Conservation (phyloP, 805 yeast species). For the Metahyphopichia silvanorum region DNA sequence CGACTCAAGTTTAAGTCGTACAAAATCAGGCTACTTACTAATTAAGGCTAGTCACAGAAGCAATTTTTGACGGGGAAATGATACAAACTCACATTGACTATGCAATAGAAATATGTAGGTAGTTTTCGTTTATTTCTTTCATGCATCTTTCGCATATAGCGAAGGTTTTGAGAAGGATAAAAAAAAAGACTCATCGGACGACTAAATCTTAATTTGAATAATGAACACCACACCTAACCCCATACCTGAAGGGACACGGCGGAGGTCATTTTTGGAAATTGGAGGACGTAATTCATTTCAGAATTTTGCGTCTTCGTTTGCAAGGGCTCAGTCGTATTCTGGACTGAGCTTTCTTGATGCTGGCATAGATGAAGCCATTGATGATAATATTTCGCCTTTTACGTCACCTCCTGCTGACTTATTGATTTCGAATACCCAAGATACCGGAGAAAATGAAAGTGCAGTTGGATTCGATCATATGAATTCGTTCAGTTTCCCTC, state of each 20-base stretch:
- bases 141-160: no score
- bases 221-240: neutral
- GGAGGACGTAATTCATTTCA: constrained; percentile 36
- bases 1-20: no score
- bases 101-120: no score
- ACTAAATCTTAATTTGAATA: no score
- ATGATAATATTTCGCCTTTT: constrained; percentile 19
- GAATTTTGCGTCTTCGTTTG: constrained; percentile 39
- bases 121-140: no score
- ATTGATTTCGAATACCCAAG: constrained; percentile 7
- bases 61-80: no score
- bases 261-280: constrained; percentile 27
- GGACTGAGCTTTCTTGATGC: constrained; percentile 13
- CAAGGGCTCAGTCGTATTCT: constrained; percentile 32
- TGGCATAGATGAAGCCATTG: constrained; percentile 8
- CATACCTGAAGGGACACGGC: constrained; percentile 7
- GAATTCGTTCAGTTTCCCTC: constrained; percentile 14
- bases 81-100: no score
- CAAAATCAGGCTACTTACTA: no score
- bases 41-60: no score
- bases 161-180: no score
- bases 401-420: constrained; percentile 13
- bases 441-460: neutral
- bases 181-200: no score
- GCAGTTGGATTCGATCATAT: constrained; percentile 11